Evolutionary conservation across 2,329 filamentous ascomycete genomes (phyloP).

Genomic region (Camillea tinctor): DNA sequence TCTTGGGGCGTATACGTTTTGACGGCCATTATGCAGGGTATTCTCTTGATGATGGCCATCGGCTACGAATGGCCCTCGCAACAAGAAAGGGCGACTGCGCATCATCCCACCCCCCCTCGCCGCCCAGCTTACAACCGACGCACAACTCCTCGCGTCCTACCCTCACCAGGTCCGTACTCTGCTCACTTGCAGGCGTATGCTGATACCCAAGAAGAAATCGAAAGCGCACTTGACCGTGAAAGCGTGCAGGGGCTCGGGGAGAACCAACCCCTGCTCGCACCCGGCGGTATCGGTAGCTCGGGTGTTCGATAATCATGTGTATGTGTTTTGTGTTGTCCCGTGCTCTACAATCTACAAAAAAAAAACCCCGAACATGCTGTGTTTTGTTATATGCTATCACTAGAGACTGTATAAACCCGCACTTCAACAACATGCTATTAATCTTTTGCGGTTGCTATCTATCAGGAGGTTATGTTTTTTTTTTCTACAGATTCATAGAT

Average conservation of each 20-base stretch:
- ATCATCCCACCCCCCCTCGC: conserved; percentile 20
- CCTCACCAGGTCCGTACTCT: conserved; percentile 35
- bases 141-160: conserved; percentile 33
- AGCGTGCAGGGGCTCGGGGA: conserved; percentile 34
- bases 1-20: conserved; percentile 91
- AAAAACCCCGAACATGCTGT: background rate
- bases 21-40: conserved; percentile 81
- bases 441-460: too few relatives aligned
- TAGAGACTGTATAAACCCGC: background rate
- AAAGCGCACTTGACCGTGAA: conserved; percentile 33
- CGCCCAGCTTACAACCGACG: conserved; percentile 32
- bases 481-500: too few relatives aligned
- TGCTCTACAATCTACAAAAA: background rate
- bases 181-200: conserved; percentile 35
- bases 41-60: conserved; percentile 75
- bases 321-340: too few relatives aligned
- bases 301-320: conserved; percentile 26
- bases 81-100: conserved; percentile 8
- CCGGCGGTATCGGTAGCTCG: conserved; percentile 34
- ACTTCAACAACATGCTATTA: background rate
- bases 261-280: conserved; percentile 35
- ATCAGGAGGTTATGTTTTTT: too few relatives aligned
- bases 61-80: conserved; percentile 59
- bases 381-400: background rate
- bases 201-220: conserved; percentile 36